Conservation (phyloP, 495 filamentous ascomycete genomes). For the Podospora pseudocomata region DNA sequence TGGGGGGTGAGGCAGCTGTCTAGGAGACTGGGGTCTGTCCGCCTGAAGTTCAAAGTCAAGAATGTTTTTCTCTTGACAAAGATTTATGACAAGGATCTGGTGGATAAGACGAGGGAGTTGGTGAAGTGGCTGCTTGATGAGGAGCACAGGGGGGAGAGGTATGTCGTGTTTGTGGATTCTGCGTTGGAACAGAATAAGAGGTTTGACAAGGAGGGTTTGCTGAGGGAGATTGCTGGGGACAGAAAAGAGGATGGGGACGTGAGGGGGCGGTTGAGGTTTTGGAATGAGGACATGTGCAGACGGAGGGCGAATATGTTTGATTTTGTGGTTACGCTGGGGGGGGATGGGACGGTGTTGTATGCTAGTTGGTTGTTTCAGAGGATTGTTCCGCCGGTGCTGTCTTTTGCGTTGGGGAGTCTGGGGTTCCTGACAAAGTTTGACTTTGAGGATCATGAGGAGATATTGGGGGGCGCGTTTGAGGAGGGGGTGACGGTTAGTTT, state of each 20-base stretch:
- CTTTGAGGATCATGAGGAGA: slow-evolving; percentile 68
- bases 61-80: slow-evolving; percentile 89
- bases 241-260: slow-evolving; percentile 48
- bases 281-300: slow-evolving; percentile 73
- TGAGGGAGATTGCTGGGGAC: slow-evolving; percentile 41
- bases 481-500: slow-evolving; percentile 89
- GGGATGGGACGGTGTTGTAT: slow-evolving; percentile 93
- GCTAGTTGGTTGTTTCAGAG: slow-evolving; percentile 95
- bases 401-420: slow-evolving; percentile 85
- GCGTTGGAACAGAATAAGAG: slow-evolving; percentile 62
- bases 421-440: slow-evolving; percentile 97
- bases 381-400: slow-evolving; percentile 90
- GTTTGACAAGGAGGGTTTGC: slow-evolving; percentile 65
- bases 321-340: slow-evolving; percentile 90
- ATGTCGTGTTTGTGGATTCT: slow-evolving; percentile 78
- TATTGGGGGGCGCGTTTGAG: slow-evolving; percentile 65
- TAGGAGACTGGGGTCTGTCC: slow-evolving; percentile 75
- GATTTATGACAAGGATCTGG: slow-evolving; percentile 75
- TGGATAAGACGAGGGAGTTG: slow-evolving; percentile 72
- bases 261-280: slow-evolving; percentile 66
- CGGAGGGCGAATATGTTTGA: slow-evolving; percentile 84
- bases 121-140: slow-evolving; percentile 81
- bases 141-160: slow-evolving; percentile 57
- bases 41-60: slow-evolving; percentile 73
- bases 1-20: slow-evolving; percentile 89